Conservation (phyloP, 345 rosid species). For the Fremontodendron californicum region DNA sequence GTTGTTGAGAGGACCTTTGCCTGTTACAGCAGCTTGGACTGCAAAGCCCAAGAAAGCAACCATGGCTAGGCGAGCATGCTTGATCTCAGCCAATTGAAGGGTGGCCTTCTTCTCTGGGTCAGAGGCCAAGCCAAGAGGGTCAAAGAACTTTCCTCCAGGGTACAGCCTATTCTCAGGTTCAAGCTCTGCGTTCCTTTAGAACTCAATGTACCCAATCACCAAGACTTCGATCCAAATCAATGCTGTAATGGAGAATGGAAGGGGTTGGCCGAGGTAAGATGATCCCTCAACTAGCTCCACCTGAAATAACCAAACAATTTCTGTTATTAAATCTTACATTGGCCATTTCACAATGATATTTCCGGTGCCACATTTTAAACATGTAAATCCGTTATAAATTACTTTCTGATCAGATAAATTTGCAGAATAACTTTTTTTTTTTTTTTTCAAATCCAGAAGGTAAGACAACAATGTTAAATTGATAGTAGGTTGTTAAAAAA, state of each 20-base stretch:
- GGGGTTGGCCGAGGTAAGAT: conserved; percentile 85
- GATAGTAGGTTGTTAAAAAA: no score
- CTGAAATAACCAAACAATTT: conserved; percentile 27
- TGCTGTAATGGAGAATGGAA: conserved; percentile 75
- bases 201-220: conserved; percentile 88
- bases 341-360: not conserved
- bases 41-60: conserved; percentile 84
- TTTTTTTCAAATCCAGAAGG: no score
- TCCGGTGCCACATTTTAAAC: no score
- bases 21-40: conserved; percentile 81
- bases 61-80: conserved; percentile 97
- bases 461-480: no score
- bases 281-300: conserved; percentile 90
- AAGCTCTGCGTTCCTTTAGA: conserved; percentile 85
- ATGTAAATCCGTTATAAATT: no score
- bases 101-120: conserved; percentile 85
- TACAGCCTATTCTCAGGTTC: conserved; percentile 89
- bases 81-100: conserved; percentile 91
- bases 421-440: no score
- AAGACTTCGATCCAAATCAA: conserved; percentile 84
- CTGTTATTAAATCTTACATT: not conserved
- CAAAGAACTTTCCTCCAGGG: conserved; percentile 80
- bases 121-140: conserved; percentile 72
- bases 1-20: conserved; percentile 94
- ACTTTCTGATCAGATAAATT: no score